These are phyloP conservation scores for Backusella luteola DNA, from an alignment of 192 early-diverging fungal genomes.

Conservation along the genomic window DNA sequence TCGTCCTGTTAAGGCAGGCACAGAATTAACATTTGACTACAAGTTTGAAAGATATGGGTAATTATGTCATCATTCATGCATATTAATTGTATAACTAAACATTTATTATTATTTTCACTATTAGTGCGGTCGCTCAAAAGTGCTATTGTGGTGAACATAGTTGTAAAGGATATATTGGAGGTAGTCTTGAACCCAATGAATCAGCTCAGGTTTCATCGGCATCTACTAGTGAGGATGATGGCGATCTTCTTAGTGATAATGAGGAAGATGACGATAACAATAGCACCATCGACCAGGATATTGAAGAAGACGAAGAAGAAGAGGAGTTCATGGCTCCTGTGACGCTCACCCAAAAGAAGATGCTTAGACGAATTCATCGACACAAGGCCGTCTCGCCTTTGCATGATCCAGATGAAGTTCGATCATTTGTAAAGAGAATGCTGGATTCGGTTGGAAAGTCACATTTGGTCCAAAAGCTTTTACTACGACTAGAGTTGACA, in stretches of 20 bases:
- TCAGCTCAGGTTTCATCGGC: constrained; percentile 13
- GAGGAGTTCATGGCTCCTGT: constrained; percentile 37
- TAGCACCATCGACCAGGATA: background rate
- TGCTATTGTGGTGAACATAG: constrained; percentile 89
- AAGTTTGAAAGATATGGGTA: constrained; percentile 95
- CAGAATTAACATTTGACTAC: constrained; percentile 98
- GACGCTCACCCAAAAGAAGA: constrained; percentile 35
- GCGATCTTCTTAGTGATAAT: constrained; percentile 18
- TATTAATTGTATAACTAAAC: too few species aligned
- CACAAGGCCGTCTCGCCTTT: constrained; percentile 44
- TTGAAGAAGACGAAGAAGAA: background rate
- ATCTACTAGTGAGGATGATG: background rate
- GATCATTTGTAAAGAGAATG: constrained; percentile 75
- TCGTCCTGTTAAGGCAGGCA: constrained; percentile 69
- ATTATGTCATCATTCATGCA: background rate
- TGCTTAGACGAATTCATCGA: constrained; percentile 33
- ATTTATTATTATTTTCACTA: too few species aligned
- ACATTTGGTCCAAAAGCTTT: constrained; percentile 51
- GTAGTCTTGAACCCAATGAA: constrained; percentile 58
- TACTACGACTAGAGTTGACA: constrained; percentile 66
- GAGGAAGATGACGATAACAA: constrained; percentile 22
- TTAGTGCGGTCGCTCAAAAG: constrained; percentile 80
- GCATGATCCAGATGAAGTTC: constrained; percentile 69
- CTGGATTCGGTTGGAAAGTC: constrained; percentile 56
- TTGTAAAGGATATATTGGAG: constrained; percentile 93